Percentiles rank a stretch among this genome's conserved stretches.
Conservation (phyloP, 1,284 basidiomycete species). For the Microbotryum saponariae region DNA sequence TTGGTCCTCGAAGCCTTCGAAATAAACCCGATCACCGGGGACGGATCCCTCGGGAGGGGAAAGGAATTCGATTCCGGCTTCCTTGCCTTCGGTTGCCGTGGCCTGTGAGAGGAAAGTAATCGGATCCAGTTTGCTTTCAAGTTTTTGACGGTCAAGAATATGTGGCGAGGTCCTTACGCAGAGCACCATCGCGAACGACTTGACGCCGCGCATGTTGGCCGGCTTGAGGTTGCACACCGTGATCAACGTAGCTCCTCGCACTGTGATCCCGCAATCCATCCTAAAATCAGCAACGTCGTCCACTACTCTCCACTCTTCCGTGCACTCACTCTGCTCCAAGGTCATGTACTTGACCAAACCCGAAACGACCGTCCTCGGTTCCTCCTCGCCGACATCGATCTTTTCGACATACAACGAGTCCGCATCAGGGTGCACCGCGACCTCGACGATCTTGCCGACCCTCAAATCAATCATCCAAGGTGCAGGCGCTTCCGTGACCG, state of each 20-base stretch:
- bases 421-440: conserved; percentile 79
- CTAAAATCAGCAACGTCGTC: neutral
- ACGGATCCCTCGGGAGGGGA: conserved; percentile 75
- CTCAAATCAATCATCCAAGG: conserved; percentile 92
- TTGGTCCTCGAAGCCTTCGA: conserved; percentile 58
- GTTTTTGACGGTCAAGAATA: neutral
- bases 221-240: conserved; percentile 93
- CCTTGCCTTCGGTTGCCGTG: conserved; percentile 57
- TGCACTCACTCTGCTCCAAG: conserved; percentile 56
- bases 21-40: conserved; percentile 86
- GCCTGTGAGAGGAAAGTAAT: conserved; percentile 50
- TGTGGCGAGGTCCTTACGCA: conserved; percentile 53
- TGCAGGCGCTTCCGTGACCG: conserved; percentile 40
- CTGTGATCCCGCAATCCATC: conserved; percentile 40
- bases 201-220: conserved; percentile 88
- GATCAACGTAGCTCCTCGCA: conserved; percentile 75
- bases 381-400: conserved; percentile 89
- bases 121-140: neutral
- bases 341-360: conserved; percentile 91
- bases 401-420: conserved; percentile 50
- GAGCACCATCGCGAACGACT: conserved; percentile 93
- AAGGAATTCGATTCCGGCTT: conserved; percentile 78
- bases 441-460: conserved; percentile 71
- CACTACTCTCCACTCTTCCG: too few species aligned
- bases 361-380: conserved; percentile 86